phyloP scores from a whole-genome alignment of 768 basidiomycete genomes.

The Termitomyces sp. region DNA sequence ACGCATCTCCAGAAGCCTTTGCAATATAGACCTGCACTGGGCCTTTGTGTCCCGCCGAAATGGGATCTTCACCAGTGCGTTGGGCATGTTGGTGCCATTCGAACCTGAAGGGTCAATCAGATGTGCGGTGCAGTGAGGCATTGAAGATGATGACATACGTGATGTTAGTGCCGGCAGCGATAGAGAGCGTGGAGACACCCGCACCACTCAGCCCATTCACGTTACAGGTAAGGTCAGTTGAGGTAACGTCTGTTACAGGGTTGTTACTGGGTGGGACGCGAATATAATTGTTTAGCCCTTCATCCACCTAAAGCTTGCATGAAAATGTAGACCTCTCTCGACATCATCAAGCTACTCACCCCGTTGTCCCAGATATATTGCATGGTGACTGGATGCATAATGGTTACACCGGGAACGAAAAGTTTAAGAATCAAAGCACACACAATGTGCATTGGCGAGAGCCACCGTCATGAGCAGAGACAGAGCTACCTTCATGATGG shows the following conservation, averaged over 20 bases:
- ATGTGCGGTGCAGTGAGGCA: not conserved
- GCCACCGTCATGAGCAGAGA: conserved; percentile 22
- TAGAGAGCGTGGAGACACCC: conserved; percentile 29
- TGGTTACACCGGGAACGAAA: not conserved
- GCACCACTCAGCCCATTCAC: conserved; percentile 38
- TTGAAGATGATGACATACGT: conserved; percentile 19
- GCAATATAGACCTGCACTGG: conserved; percentile 46
- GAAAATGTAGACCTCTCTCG: not conserved
- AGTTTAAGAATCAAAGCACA: not conserved
- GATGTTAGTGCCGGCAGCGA: conserved; percentile 39
- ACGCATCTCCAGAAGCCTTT: conserved; percentile 40
- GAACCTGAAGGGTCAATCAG: conserved; percentile 22
- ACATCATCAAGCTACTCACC: conserved; percentile 16
- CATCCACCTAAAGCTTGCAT: conserved; percentile 28
- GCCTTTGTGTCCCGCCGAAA: conserved; percentile 46
- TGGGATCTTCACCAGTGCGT: conserved; percentile 47
- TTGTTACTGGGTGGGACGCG: conserved; percentile 48
- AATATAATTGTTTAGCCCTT: conserved; percentile 39
- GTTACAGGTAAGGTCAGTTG: conserved; percentile 47
- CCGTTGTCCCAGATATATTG: conserved; percentile 49
- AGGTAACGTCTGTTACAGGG: conserved; percentile 49
- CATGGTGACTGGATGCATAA: conserved; percentile 32
- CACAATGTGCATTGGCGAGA: conserved; percentile 29
- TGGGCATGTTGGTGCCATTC: conserved; percentile 53
- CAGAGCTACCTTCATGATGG: conserved; percentile 28